Conservation (phyloP, 2,329 filamentous ascomycete genomes). For the Pseudovirgaria hyperparasitica region DNA sequence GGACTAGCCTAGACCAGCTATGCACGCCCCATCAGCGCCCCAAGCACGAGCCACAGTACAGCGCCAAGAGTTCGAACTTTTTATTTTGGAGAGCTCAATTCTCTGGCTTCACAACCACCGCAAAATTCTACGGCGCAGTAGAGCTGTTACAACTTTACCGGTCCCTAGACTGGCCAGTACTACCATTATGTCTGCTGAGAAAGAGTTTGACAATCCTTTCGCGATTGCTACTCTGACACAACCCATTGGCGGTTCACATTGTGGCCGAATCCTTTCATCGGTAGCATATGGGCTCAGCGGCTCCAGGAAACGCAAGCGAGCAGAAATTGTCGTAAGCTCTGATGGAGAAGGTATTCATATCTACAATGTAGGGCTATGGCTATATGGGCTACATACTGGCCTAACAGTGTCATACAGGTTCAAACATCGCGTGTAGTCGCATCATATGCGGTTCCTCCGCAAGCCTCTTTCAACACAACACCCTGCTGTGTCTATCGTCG, state of each 20-base stretch:
- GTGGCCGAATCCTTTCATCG: conserved; percentile 28
- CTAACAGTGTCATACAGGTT: conserved; percentile 29
- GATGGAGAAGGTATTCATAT: conserved; percentile 51
- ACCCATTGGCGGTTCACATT: conserved; percentile 25
- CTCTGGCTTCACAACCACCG: too few relatives aligned
- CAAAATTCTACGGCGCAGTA: too few relatives aligned
- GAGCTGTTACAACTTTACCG: too few relatives aligned
- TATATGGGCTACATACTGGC: neutral
- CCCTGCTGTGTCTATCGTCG: conserved; percentile 47
- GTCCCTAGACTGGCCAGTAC: neutral
- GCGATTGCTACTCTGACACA: conserved; percentile 31
- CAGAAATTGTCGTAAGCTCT: conserved; percentile 46
- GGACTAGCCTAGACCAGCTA: too few relatives aligned
- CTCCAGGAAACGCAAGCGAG: conserved; percentile 47
- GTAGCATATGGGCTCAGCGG: conserved; percentile 42
- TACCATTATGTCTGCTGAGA: conserved; percentile 21
- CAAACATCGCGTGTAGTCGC: conserved; percentile 47
- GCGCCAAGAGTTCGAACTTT: too few relatives aligned
- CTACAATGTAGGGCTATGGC: conserved; percentile 38
- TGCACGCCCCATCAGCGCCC: too few relatives aligned
- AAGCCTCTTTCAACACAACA: conserved; percentile 42
- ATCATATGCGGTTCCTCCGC: conserved; percentile 49
- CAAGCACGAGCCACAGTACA: too few relatives aligned
- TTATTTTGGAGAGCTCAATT: too few relatives aligned
- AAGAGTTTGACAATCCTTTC: conserved; percentile 25